Conservation (phyloP, 805 yeast species). For the Pichia cephalocereana region DNA sequence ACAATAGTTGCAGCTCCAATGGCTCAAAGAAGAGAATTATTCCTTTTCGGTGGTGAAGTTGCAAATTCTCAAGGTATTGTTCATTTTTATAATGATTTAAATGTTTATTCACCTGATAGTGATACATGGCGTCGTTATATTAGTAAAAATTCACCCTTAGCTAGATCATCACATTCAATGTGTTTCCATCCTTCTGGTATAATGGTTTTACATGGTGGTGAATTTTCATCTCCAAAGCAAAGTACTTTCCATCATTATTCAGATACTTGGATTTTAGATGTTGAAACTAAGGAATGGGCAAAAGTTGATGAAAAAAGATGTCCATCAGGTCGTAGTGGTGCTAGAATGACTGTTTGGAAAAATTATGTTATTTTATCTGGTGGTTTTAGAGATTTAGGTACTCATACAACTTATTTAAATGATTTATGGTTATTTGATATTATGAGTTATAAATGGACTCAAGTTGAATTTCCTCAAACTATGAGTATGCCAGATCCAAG, state of each 20-base stretch:
- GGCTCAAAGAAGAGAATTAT: slow-evolving; percentile 66
- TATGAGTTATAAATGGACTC: slow-evolving; percentile 83
- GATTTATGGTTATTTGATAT: slow-evolving; percentile 93
- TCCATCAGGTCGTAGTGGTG: slow-evolving; percentile 89
- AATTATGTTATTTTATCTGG: slow-evolving; percentile 80
- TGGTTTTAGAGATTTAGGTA: slow-evolving; percentile 86
- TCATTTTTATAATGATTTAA: slow-evolving; percentile 74
- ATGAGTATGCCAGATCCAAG: slow-evolving; percentile 83
- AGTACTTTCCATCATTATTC: slow-evolving; percentile 93
- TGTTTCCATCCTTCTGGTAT: slow-evolving; percentile 88
- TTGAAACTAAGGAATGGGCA: slow-evolving; percentile 80
- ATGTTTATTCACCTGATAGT: slow-evolving; percentile 62
- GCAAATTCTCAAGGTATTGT: slow-evolving; percentile 33
- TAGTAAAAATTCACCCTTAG: slow-evolving; percentile 84
- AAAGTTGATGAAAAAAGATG: slow-evolving; percentile 64
- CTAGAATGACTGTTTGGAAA: slow-evolving; percentile 85
- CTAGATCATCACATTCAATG: slow-evolving; percentile 90
- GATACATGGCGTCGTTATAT: slow-evolving; percentile 71
- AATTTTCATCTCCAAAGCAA: slow-evolving; percentile 93
- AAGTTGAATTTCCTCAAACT: slow-evolving; percentile 76
- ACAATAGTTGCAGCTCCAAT: slow-evolving; percentile 67
- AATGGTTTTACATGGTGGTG: slow-evolving; percentile 87
- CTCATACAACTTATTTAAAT: slow-evolving; percentile 69
- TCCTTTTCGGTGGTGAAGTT: slow-evolving; percentile 87
- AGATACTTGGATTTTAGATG: slow-evolving; percentile 90